Evolutionary conservation across 1,139 yeast genomes (phyloP).

Genomic region (Geotrichum fermentans): DNA sequence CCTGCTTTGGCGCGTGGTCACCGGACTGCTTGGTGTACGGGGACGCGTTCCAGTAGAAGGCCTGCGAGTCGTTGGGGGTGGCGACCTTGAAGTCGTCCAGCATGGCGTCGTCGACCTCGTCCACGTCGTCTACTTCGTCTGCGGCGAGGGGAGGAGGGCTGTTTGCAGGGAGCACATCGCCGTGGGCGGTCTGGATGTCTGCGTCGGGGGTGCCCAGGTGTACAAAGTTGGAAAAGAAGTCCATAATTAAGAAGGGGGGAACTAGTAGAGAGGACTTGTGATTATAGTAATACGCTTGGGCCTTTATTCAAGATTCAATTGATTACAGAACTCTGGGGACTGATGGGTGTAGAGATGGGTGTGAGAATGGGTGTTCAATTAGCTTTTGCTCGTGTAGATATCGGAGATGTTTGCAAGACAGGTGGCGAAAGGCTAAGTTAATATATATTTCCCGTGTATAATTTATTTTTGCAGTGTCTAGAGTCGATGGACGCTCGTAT

Average conservation of each 20-base stretch:
- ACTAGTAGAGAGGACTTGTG: not conserved
- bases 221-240: not conserved
- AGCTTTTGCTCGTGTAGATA: no score
- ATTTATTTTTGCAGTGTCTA: no score
- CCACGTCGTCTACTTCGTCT: slow-evolving; percentile 10
- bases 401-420: no score
- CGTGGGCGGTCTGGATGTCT: not conserved
- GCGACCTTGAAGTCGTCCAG: slow-evolving; percentile 3
- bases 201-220: slow-evolving; percentile 4
- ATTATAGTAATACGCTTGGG: not conserved
- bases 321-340: no score
- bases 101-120: slow-evolving; percentile 9
- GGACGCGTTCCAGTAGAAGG: not conserved
- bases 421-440: no score
- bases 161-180: not conserved
- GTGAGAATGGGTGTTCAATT: no score
- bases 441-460: no score
- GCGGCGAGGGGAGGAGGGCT: slow-evolving; percentile 12
- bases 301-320: not conserved
- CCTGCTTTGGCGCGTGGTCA: not conserved
- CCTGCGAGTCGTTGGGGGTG: slow-evolving; percentile 3
- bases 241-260: not conserved
- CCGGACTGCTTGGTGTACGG: not conserved
- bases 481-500: no score
- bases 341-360: not conserved